phyloP scores from a whole-genome alignment of 2,329 filamentous ascomycete genomes.

The Myriosclerotinia curreyana region DNA sequence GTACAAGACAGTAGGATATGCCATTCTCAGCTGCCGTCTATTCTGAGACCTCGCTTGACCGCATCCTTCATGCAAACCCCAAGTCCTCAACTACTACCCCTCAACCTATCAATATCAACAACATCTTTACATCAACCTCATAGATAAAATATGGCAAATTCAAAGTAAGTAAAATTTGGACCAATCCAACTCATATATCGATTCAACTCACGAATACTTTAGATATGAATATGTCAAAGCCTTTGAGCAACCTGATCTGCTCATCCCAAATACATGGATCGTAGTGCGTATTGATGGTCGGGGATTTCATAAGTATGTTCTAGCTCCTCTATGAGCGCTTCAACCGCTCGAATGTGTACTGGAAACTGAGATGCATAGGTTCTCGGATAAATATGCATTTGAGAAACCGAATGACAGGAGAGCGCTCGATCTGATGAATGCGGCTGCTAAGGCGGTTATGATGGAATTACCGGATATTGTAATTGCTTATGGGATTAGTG shows the following conservation, averaged over 20 bases:
- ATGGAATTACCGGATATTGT: conserved; percentile 79
- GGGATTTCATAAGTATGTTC: conserved; percentile 82
- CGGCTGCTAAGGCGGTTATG: conserved; percentile 80
- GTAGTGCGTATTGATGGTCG: conserved; percentile 91
- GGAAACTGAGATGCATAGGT: conserved; percentile 47
- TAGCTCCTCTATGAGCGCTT: not conserved
- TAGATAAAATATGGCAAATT: conserved; percentile 34
- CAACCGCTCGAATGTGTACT: not conserved
- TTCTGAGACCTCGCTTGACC: conserved; percentile 19
- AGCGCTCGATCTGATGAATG: conserved; percentile 92
- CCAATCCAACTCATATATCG: not conserved
- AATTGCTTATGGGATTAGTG: conserved; percentile 88
- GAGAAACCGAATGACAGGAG: conserved; percentile 88
- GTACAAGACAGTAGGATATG: not conserved
- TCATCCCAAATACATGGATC: conserved; percentile 92
- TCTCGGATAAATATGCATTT: conserved; percentile 80
- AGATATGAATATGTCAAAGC: conserved; percentile 92
- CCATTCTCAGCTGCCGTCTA: conserved; percentile 5
- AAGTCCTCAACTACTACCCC: not conserved
- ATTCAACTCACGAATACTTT: conserved; percentile 2
- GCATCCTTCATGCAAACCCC: not conserved
- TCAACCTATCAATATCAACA: not conserved
- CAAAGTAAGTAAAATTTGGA: conserved; percentile 29
- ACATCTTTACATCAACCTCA: not conserved
- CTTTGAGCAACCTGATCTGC: conserved; percentile 77